Evolutionary conservation across 2,329 filamentous ascomycete genomes (phyloP).

Genomic region (Aspergillus latus): DNA sequence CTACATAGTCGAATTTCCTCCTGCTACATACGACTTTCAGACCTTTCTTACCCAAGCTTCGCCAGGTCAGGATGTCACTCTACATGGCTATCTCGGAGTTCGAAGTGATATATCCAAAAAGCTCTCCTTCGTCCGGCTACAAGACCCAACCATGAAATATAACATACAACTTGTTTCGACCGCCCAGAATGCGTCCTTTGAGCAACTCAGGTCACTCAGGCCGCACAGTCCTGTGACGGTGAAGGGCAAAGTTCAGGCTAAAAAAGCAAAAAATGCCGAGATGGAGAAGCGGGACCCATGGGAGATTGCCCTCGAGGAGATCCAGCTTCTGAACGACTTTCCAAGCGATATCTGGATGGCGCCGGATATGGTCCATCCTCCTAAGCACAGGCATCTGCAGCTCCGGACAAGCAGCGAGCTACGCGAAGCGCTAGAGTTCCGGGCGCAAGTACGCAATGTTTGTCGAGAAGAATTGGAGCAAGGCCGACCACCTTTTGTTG

Average conservation of each 20-base stretch:
- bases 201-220: conserved; percentile 46
- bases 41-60: conserved; percentile 33
- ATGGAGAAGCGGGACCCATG: conserved; percentile 37
- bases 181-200: conserved; percentile 36
- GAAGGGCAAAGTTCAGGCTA: conserved; percentile 48
- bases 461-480: conserved; percentile 57
- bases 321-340: conserved; percentile 71
- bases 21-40: conserved; percentile 44
- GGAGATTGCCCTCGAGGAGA: conserved; percentile 62
- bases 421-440: conserved; percentile 66
- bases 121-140: conserved; percentile 67
- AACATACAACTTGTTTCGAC: conserved; percentile 54
- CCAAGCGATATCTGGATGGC: conserved; percentile 75
- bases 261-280: conserved; percentile 36
- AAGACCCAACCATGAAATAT: conserved; percentile 44
- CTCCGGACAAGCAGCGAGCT: conserved; percentile 72
- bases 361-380: conserved; percentile 69
- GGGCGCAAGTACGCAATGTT: conserved; percentile 60
- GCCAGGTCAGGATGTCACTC: conserved; percentile 47
- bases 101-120: conserved; percentile 66
- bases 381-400: conserved; percentile 77
- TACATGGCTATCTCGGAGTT: conserved; percentile 72
- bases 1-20: conserved; percentile 48
- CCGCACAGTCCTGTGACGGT: conserved; percentile 58
- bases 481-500: conserved; percentile 59